Evolutionary conservation across 2,329 filamentous ascomycete genomes (phyloP).

Genomic region (Venturia nashicola): DNA sequence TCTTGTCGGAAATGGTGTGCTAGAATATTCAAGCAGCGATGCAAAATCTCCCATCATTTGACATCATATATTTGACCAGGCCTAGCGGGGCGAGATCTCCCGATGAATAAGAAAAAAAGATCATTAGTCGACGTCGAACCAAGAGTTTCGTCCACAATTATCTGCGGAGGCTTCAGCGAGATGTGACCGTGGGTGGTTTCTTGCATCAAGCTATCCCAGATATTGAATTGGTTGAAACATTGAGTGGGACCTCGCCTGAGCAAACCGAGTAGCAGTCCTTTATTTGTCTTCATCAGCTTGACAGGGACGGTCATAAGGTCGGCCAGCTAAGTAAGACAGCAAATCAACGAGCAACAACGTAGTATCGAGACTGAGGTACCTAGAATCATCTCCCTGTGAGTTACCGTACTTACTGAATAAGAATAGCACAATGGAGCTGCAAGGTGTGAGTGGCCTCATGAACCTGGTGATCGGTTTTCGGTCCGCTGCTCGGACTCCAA

Average conservation of each 20-base stretch:
- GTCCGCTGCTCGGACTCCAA: neutral
- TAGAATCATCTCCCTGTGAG: neutral
- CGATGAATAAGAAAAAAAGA: too few species aligned
- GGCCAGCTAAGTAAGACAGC: neutral
- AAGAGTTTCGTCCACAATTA: too few species aligned
- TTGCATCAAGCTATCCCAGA: neutral
- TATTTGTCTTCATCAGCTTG: neutral
- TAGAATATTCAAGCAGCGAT: too few species aligned
- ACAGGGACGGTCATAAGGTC: neutral
- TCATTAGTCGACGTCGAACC: too few species aligned
- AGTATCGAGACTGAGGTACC: neutral
- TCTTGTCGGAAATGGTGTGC: too few species aligned
- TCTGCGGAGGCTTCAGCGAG: neutral
- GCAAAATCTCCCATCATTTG: too few species aligned
- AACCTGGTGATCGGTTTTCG: neutral
- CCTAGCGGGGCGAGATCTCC: too few species aligned
- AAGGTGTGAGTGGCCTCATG: neutral
- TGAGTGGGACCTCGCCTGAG: neutral
- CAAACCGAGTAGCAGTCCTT: too few species aligned
- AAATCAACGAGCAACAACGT: neutral
- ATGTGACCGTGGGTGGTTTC: neutral
- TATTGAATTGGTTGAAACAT: neutral
- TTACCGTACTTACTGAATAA: neutral
- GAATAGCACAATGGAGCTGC: neutral
- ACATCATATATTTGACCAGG: too few species aligned